Conservation (phyloP, 805 yeast genomes). For the Cyberlindnera subsufficiens region DNA sequence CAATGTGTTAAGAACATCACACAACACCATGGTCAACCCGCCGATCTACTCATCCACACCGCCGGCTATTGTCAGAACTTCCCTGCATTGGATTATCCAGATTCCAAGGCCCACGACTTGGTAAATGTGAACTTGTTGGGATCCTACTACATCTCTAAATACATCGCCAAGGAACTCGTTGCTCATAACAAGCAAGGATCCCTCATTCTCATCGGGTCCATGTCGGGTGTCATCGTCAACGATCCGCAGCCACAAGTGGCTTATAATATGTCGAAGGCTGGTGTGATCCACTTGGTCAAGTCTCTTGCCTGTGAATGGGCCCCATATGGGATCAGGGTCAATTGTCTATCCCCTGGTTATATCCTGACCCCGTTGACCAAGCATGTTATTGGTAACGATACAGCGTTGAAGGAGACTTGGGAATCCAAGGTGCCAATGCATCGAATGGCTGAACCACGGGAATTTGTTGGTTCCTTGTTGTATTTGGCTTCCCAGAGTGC, state of each 20-base stretch:
- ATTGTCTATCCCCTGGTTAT: conserved; percentile 76
- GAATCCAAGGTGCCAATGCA: conserved; percentile 66
- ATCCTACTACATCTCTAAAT: conserved; percentile 66
- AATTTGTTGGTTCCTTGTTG: conserved; percentile 70
- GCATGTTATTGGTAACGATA: conserved; percentile 55
- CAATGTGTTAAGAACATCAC: conserved; percentile 46
- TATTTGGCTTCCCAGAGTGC: conserved; percentile 70
- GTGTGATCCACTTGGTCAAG: conserved; percentile 73
- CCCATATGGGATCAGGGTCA: conserved; percentile 65
- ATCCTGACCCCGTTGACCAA: conserved; percentile 74
- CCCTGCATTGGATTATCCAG: conserved; percentile 74
- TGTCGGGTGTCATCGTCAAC: conserved; percentile 74
- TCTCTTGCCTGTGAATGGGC: conserved; percentile 84
- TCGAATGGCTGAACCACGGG: conserved; percentile 82
- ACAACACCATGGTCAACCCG: conserved; percentile 52
- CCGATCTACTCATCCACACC: conserved; percentile 64
- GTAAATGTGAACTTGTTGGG: conserved; percentile 72
- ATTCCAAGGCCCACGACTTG: conserved; percentile 59
- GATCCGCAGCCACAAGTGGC: conserved; percentile 77
- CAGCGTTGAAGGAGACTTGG: conserved; percentile 66
- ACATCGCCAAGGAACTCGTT: conserved; percentile 64
- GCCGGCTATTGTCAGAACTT: conserved; percentile 85
- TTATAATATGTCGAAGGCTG: conserved; percentile 83
- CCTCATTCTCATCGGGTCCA: conserved; percentile 66
- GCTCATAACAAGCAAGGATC: conserved; percentile 50